Percentiles rank a stretch among this genome's conserved stretches.
Evolutionary conservation across 1,284 basidiomycete species (phyloP).

Genomic region (Spongiforma sp.): DNA sequence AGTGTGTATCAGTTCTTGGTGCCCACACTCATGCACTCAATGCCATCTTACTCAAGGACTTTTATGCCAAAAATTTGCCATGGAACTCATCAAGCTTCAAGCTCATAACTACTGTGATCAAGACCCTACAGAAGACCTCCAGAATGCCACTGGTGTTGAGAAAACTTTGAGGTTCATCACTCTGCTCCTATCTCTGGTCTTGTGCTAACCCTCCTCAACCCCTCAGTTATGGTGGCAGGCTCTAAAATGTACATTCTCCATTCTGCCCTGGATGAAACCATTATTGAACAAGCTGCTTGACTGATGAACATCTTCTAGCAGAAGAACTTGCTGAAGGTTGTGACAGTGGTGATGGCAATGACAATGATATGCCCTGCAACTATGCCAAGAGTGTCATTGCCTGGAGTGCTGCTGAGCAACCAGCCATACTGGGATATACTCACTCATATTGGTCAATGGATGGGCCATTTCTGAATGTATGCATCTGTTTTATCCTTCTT

Average conservation of each 20-base stretch:
- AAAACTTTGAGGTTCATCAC: conserved; percentile 49
- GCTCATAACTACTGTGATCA: conserved; percentile 61
- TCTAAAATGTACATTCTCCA: conserved; percentile 81
- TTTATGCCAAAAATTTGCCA: conserved; percentile 65
- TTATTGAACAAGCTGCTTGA: conserved; percentile 65
- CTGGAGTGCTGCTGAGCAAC: conserved; percentile 69
- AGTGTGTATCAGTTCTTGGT: conserved; percentile 56
- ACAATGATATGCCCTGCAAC: conserved; percentile 45
- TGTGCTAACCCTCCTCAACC: background rate
- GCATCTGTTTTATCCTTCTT: too few species aligned
- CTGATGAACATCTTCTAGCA: conserved; percentile 60
- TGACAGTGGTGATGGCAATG: conserved; percentile 43
- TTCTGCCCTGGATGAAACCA: conserved; percentile 56
- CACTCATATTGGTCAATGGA: conserved; percentile 76
- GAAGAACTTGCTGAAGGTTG: conserved; percentile 56
- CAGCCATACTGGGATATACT: conserved; percentile 65
- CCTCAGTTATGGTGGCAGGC: conserved; percentile 54
- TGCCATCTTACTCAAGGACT: conserved; percentile 52
- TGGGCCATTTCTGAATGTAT: conserved; percentile 68
- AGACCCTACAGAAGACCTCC: conserved; percentile 51
- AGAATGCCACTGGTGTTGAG: conserved; percentile 59
- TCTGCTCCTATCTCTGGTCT: background rate
- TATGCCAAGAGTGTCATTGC: conserved; percentile 73
- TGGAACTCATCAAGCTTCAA: conserved; percentile 79
- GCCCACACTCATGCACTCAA: conserved; percentile 61